Base-by-base conservation (phyloP, 805 yeast genomes). In the Candida incommunis region DNA sequence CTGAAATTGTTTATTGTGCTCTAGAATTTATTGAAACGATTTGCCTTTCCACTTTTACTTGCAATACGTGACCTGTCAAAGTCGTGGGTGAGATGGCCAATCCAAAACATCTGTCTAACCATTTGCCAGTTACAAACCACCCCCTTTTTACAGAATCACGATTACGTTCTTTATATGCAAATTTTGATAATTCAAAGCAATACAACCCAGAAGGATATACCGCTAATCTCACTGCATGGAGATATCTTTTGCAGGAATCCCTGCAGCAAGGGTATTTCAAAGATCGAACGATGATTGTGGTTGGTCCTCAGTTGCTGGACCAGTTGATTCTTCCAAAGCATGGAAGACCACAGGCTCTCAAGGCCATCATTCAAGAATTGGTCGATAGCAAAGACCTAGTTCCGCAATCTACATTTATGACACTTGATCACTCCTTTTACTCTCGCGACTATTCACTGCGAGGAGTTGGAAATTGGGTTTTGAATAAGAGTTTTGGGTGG, bases 401-500 rank as follows among this genome's bases (percentile, higher is more conserved):
- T n/a, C 37, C 37, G 18, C 37, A 31, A 31, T 16, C 37, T 4
- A 18, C n/a, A 5, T 31, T 11, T 16, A 31, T 31, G 37, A 31
- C 37, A 11, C 37, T 31, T 31, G 4, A 11, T 11, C 37, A 31
- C n/a, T 31, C 37, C 20, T 9, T 31, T n/a, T 31, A 31, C 20
- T 31, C 37, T 5, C 37, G 37, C 37, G 37, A 31, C 37, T 31
- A 31, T 16, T 31, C 37, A 18, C 37, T 31, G 37, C 37, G 37
- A 13, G 37, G 37, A 5, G 9, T 31, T 5, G 37, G 18, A 5
- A 18, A 18, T 5, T 31, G 37, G 37, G 7, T 31, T 7, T 5
- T n/a, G 7, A 31, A 31, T 18, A 31, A 31, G 37, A 11, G 18
- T 18, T n/a, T 31, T 5, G 37, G 37, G 18, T 31, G 37, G 37